Base-by-base conservation (phyloP, 1,284 basidiomycete species). In the Apiotrichum sp. region DNA sequence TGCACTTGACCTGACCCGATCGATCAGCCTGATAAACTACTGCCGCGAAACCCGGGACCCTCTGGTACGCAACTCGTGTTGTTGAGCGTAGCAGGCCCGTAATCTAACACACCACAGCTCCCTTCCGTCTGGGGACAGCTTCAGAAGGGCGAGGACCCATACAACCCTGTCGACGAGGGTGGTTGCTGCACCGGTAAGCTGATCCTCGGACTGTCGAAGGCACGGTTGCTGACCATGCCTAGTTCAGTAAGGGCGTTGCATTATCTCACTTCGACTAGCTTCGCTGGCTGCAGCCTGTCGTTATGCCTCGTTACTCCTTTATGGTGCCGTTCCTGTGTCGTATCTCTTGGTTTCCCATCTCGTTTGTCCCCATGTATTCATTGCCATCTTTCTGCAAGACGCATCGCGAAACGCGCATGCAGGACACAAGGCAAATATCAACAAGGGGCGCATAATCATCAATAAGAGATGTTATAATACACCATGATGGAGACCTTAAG, bases 91-190 rank as follows among this genome's bases (percentile, higher is more conserved):
- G n/a, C n/a, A n/a, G n/a, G n/a, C n/a, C n/a, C n/a, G n/a, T n/a
- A n/a, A n/a, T n/a, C n/a, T n/a, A n/a, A 35, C n/a, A 13, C 32
- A 29, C 33, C 40, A 16, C 70, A 89, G 87, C 84, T 91, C 52
- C 91, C 91, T 6, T 89, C 89, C 35, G 86, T 95, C 43, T 96
- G 93, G 93, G 93, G 93, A 32, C 88, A 89, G 14, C 83, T 92
- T 16, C 83, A 82, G 70, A 93, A 92, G 78, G 83, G 83, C 59
- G 91, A 95, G 40, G 71, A 74, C 55, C 70, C 72, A 10, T 74
- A 66, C 53, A 61, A 65, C 1, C 70, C 56, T 3, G 63, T 61
- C 36, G 66, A 71, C 32, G 56, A 65, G 31, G 59, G 53, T 16
- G 69, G 66, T 1, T 74, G 72, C 53, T 74, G 72, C 59, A 62